Conservation (phyloP, 257 asterid genomes). For the Eucommia ulmoides region DNA sequence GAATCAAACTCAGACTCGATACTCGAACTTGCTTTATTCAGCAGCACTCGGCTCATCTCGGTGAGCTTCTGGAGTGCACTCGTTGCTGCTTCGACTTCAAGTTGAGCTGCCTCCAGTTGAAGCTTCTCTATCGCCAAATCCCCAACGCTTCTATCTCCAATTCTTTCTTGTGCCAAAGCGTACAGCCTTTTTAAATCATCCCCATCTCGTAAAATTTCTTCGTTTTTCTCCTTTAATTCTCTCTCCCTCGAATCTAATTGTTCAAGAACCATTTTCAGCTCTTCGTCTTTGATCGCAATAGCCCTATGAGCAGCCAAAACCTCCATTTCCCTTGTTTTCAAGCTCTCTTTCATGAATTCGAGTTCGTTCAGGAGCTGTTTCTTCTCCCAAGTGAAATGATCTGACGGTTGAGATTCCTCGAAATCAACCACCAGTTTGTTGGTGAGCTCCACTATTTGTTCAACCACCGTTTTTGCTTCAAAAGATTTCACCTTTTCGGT, state of each 20-base stretch:
- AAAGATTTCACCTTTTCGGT: constrained; percentile 30
- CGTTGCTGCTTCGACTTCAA: constrained; percentile 75
- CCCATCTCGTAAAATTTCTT: constrained; percentile 25
- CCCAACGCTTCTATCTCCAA: constrained; percentile 41
- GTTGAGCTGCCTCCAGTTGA: constrained; percentile 53
- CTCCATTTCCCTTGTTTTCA: constrained; percentile 60
- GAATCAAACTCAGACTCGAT: constrained; percentile 21
- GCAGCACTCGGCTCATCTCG: constrained; percentile 59
- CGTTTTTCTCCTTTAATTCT: constrained; percentile 46
- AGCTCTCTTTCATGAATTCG: constrained; percentile 35
- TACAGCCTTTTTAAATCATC: constrained; percentile 36
- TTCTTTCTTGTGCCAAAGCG: constrained; percentile 44
- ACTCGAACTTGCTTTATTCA: constrained; percentile 27
- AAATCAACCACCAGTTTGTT: constrained; percentile 31
- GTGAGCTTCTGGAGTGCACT: constrained; percentile 50
- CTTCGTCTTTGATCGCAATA: constrained; percentile 51
- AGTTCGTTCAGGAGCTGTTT: constrained; percentile 61
- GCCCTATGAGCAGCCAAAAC: constrained; percentile 45
- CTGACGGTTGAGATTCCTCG: constrained; percentile 15
- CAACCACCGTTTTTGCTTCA: constrained; percentile 64
- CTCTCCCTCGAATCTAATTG: constrained; percentile 43
- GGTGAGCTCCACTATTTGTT: constrained; percentile 52
- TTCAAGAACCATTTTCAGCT: constrained; percentile 29
- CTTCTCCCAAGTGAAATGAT: constrained; percentile 29
- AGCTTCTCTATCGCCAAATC: constrained; percentile 63